phyloP scores from a whole-genome alignment of 495 filamentous ascomycete genomes.

The Pyrenopolyporus hunteri region DNA sequence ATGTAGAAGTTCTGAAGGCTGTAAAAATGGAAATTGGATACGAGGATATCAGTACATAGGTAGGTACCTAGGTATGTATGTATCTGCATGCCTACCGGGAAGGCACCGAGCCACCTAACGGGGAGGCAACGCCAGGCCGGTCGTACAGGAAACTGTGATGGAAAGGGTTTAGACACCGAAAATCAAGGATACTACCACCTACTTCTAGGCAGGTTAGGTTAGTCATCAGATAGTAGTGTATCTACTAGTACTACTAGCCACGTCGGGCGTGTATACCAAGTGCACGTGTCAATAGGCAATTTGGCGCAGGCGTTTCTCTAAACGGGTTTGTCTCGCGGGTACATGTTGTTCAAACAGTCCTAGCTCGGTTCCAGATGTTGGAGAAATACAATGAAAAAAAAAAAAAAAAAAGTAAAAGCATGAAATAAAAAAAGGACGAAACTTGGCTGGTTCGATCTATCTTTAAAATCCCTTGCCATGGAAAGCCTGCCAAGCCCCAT shows the following conservation, averaged over 20 bases:
- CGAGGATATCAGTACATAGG: background rate
- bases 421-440: background rate
- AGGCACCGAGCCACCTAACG: too few relatives aligned
- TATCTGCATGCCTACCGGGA: too few relatives aligned
- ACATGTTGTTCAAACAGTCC: background rate
- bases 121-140: too few relatives aligned
- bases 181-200: too few relatives aligned
- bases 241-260: conserved; percentile 18
- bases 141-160: too few relatives aligned
- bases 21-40: background rate
- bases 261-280: conserved; percentile 17
- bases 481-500: background rate
- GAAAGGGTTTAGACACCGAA: too few relatives aligned
- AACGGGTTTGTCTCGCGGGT: background rate
- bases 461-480: conserved; percentile 13
- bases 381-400: background rate
- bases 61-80: background rate
- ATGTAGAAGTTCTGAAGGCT: background rate
- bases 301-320: conserved; percentile 18
- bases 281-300: conserved; percentile 34
- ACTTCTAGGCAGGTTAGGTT: too few relatives aligned
- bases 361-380: background rate
- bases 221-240: too few relatives aligned
- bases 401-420: background rate
- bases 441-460: conserved; percentile 7